Evolutionary conservation across 345 rosid genomes (phyloP).

Genomic region (Triadica sebifera): DNA sequence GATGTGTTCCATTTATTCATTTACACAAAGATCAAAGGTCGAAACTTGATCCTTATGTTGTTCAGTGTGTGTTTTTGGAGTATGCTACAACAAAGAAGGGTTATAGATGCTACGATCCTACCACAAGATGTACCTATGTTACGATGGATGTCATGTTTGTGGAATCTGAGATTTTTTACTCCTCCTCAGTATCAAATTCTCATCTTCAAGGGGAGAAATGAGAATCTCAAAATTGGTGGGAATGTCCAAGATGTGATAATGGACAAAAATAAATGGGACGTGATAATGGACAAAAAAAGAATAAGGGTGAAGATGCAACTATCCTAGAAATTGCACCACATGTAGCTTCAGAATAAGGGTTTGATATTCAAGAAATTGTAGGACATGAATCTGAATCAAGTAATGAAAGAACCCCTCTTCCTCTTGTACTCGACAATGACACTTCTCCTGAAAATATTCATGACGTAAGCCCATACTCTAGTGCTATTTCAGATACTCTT

Average conservation of each 20-base stretch:
- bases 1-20: constrained; percentile 6
- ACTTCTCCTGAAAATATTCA: not conserved
- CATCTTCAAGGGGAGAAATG: not conserved
- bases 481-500: not conserved
- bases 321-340: no score
- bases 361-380: no score
- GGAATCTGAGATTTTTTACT: not conserved
- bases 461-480: not conserved
- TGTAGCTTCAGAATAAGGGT: no score
- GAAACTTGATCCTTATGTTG: not conserved
- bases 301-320: rapidly evolving
- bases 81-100: not conserved
- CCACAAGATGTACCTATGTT: not conserved
- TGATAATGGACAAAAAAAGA: no score
- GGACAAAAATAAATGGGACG: no score
- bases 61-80: not conserved
- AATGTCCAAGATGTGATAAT: not conserved
- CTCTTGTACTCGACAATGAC: not conserved
- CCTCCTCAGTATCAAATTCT: not conserved
- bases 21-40: not conserved
- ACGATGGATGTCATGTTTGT: not conserved
- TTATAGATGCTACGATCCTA: not conserved
- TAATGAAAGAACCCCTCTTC: not conserved
- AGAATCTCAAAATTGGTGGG: not conserved
- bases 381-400: not conserved